phyloP scores from a whole-genome alignment of 441 rosid genomes.

The Geranium incanum region DNA sequence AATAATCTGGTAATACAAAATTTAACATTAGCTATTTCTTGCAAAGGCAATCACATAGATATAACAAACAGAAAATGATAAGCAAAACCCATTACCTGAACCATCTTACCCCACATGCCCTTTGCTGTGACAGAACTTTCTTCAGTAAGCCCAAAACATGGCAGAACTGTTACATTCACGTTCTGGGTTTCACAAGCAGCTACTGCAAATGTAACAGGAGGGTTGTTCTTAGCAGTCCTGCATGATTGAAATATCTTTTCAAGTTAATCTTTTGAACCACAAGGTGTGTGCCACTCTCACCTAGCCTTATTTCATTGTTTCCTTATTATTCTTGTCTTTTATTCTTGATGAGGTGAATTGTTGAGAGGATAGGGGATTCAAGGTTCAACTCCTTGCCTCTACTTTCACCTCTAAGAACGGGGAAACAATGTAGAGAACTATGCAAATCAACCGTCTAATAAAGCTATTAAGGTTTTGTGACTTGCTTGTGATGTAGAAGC shows the following conservation, averaged over 20 bases:
- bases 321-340: background rate
- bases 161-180: slow-evolving; percentile 79
- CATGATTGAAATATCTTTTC: slow-evolving; percentile 14
- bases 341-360: too few relatives aligned
- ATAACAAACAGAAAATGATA: slow-evolving; percentile 12
- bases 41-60: slow-evolving; percentile 9
- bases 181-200: slow-evolving; percentile 97
- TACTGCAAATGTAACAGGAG: slow-evolving; percentile 90
- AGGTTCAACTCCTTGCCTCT: slow-evolving; percentile 11
- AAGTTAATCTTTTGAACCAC: background rate
- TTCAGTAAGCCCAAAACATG: slow-evolving; percentile 85
- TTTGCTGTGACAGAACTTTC: slow-evolving; percentile 62
- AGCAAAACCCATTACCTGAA: slow-evolving; percentile 38
- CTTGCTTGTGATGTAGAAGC: slow-evolving; percentile 99
- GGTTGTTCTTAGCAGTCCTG: slow-evolving; percentile 88
- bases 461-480: slow-evolving; percentile 59
- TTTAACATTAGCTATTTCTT: background rate
- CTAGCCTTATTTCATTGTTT: background rate
- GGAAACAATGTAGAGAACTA: slow-evolving; percentile 40
- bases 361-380: background rate
- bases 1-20: background rate
- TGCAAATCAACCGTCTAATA: slow-evolving; percentile 64
- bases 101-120: slow-evolving; percentile 77
- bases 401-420: slow-evolving; percentile 26
- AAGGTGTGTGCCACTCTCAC: background rate